phyloP scores from a whole-genome alignment of 805 yeast species.

The Ogataea glucozyma region DNA sequence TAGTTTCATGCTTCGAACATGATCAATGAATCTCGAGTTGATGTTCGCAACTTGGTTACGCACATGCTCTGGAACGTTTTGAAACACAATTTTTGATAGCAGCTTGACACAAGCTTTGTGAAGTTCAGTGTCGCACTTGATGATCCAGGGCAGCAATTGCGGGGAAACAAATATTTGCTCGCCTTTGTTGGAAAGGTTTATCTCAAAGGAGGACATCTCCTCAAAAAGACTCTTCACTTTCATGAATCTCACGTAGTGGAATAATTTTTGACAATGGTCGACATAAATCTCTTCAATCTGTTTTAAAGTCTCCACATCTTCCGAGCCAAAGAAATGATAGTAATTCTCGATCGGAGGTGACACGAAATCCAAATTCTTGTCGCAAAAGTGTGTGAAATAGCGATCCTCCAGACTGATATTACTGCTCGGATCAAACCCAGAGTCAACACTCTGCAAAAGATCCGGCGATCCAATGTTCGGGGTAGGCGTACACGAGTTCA shows the following conservation, averaged over 20 bases:
- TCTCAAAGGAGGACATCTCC: constrained; percentile 51
- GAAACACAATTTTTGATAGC: constrained; percentile 62
- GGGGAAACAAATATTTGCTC: constrained; percentile 55
- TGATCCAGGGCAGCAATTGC: constrained; percentile 59
- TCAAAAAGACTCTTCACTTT: constrained; percentile 60
- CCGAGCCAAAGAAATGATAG: constrained; percentile 14
- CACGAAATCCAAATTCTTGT: constrained; percentile 14
- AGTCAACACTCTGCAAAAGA: constrained; percentile 6
- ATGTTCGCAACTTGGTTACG: constrained; percentile 55
- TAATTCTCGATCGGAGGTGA: constrained; percentile 18
- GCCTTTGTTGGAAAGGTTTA: constrained; percentile 61
- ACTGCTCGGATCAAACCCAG: constrained; percentile 3
- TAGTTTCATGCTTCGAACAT: constrained; percentile 43
- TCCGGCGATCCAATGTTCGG: constrained; percentile 20
- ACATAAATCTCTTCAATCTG: constrained; percentile 56
- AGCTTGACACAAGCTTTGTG: constrained; percentile 55
- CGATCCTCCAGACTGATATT: constrained; percentile 17
- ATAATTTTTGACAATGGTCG: constrained; percentile 61
- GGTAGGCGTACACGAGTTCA: constrained; percentile 16
- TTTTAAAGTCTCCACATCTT: constrained; percentile 11
- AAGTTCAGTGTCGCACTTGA: constrained; percentile 63
- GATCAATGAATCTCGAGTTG: constrained; percentile 48
- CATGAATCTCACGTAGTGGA: constrained; percentile 67
- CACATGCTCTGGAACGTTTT: constrained; percentile 59
- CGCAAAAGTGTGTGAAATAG: constrained; percentile 13